Evolutionary conservation across 2,329 filamentous ascomycete species (phyloP).

Genomic region (Pseudocercospora macadamiae): DNA sequence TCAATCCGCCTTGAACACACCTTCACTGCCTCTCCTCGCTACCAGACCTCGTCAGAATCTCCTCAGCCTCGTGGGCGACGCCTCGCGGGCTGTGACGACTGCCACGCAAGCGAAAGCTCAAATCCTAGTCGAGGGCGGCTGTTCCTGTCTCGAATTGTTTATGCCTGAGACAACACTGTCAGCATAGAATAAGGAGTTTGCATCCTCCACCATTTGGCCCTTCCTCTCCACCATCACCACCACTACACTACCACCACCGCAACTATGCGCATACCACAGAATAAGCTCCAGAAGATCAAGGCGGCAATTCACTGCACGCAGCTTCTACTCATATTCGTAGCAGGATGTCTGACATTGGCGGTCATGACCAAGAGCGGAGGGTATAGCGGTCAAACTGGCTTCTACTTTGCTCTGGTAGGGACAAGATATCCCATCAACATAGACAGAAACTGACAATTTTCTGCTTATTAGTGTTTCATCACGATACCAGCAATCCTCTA

Average conservation of each 20-base stretch:
- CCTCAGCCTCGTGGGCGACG: neutral
- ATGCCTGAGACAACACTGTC: constrained; percentile 12
- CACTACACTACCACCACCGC: neutral
- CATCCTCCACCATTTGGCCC: neutral
- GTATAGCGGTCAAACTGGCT: constrained; percentile 59
- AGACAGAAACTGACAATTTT: neutral
- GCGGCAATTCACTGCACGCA: constrained; percentile 58
- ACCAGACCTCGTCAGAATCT: neutral
- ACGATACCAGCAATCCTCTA: constrained; percentile 62
- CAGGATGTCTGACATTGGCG: constrained; percentile 60
- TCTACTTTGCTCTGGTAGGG: constrained; percentile 61
- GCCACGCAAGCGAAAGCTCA: constrained; percentile 18
- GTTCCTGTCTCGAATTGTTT: constrained; percentile 15
- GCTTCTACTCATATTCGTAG: constrained; percentile 60
- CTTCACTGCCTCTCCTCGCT: neutral
- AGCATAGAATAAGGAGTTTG: constrained; percentile 12
- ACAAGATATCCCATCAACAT: neutral
- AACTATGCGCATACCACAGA: constrained; percentile 49
- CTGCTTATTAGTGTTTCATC: constrained; percentile 57
- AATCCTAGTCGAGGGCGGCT: constrained; percentile 1
- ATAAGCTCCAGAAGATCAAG: constrained; percentile 59
- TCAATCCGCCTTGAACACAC: neutral
- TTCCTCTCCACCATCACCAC: neutral
- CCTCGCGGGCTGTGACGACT: constrained; percentile 10
- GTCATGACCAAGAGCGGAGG: constrained; percentile 59